A percentile compares a stretch with the other conserved stretches of the same genome.
Evolutionary conservation across 139 green algal species (phyloP).

Genomic region (Chlamydomonas asymmetrica): DNA sequence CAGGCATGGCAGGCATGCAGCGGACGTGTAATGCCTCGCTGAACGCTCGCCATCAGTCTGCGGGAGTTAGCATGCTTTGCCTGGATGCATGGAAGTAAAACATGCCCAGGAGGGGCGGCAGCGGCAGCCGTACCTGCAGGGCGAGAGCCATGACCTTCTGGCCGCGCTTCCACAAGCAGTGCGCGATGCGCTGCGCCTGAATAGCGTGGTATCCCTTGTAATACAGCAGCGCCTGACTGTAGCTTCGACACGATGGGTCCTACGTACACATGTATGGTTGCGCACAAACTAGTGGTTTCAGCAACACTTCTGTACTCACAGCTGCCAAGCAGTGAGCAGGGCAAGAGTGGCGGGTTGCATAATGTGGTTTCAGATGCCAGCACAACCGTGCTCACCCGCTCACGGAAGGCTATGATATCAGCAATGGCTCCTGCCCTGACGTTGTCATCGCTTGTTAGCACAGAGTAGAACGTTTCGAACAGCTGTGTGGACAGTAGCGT

Average conservation of each 20-base stretch:
- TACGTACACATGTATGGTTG: too few species aligned
- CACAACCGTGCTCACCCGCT: conserved; percentile 48
- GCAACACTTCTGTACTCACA: too few species aligned
- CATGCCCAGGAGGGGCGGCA: too few species aligned
- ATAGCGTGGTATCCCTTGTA: conserved; percentile 96
- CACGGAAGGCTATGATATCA: conserved; percentile 67
- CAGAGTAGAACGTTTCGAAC: conserved; percentile 79
- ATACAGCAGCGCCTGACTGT: conserved; percentile 81
- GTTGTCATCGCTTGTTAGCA: conserved; percentile 44
- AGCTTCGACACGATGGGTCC: too few species aligned
- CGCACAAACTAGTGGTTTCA: too few species aligned
- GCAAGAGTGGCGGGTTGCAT: too few species aligned
- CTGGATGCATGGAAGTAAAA: too few species aligned
- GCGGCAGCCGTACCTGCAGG: conserved; percentile 60
- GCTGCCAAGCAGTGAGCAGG: too few species aligned
- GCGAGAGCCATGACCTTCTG: conserved; percentile 80
- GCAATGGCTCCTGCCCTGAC: conserved; percentile 56
- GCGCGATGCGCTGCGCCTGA: conserved; percentile 90
- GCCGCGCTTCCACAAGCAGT: conserved; percentile 82
- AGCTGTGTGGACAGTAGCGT: conserved; percentile 94
- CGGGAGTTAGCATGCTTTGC: too few species aligned
- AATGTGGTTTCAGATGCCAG: background rate
- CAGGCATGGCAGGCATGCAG: too few species aligned
- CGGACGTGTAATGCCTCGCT: too few species aligned
- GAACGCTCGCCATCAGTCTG: too few species aligned